Percentiles rank a stretch among this genome's conserved stretches.
phyloP scores from a whole-genome alignment of 2,329 filamentous ascomycete genomes.

The Alternaria brassicicola region DNA sequence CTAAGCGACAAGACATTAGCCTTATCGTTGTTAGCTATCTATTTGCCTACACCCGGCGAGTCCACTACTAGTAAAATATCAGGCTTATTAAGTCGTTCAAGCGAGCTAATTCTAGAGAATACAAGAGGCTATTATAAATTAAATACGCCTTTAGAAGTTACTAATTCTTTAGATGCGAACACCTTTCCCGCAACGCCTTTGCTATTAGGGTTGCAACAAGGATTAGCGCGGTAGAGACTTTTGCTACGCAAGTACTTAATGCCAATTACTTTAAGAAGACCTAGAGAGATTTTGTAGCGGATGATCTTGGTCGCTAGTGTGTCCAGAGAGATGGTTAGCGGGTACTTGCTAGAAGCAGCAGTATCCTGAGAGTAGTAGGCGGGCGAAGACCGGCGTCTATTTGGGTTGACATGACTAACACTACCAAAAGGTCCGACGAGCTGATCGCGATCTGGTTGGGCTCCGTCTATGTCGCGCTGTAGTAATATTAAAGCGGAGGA shows the following conservation, averaged over 20 bases:
- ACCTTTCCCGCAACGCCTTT: slow-evolving; percentile 29
- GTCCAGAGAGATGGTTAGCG: slow-evolving; percentile 60
- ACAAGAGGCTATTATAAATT: slow-evolving; percentile 68
- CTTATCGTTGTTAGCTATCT: background rate
- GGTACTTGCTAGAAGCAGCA: slow-evolving; percentile 36
- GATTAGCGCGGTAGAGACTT: slow-evolving; percentile 48
- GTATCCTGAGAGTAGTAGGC: background rate
- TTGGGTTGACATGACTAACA: background rate
- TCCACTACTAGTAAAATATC: slow-evolving; percentile 56
- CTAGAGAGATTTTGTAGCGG: background rate
- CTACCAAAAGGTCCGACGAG: background rate
- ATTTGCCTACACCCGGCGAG: background rate
- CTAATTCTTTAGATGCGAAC: slow-evolving; percentile 31
- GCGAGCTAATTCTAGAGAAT: slow-evolving; percentile 65
- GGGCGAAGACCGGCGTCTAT: background rate
- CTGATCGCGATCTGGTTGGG: background rate
- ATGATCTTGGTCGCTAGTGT: background rate
- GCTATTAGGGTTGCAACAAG: slow-evolving; percentile 41
- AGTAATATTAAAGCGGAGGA: background rate
- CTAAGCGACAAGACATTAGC: too few species aligned
- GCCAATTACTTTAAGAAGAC: slow-evolving; percentile 54
- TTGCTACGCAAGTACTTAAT: slow-evolving; percentile 49
- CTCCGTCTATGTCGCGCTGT: background rate
- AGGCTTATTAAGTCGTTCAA: slow-evolving; percentile 57
- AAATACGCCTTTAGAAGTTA: slow-evolving; percentile 57